Percentiles rank a stretch among this genome's conserved stretches.
phyloP scores from a whole-genome alignment of 2,329 filamentous ascomycete genomes.

The Zelopaecilomyces penicillatus region DNA sequence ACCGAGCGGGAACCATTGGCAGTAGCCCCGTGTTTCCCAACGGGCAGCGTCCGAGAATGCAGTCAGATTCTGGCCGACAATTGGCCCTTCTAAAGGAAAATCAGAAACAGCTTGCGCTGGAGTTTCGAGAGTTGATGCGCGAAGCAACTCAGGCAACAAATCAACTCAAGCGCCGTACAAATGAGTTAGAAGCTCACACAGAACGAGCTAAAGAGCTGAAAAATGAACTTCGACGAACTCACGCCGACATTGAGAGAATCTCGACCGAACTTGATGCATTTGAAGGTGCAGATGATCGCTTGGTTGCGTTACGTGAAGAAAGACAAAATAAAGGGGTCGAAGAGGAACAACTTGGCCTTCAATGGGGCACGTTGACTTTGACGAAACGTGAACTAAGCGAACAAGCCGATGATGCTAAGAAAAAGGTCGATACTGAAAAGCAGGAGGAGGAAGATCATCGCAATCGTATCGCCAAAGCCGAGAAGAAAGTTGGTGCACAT shows the following conservation, averaged over 20 bases:
- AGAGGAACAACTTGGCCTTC: conserved; percentile 40
- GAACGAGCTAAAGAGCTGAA: conserved; percentile 33
- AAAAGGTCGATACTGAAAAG: conserved; percentile 22
- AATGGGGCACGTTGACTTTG: conserved; percentile 45
- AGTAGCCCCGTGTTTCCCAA: conserved; percentile 39
- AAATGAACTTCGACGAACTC: conserved; percentile 47
- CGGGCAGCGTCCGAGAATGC: conserved; percentile 60
- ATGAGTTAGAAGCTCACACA: conserved; percentile 37
- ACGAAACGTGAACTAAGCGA: conserved; percentile 41
- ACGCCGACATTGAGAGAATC: conserved; percentile 44
- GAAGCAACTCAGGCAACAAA: conserved; percentile 39
- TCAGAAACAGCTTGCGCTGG: conserved; percentile 44
- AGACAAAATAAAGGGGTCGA: conserved; percentile 47
- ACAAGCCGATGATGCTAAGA: conserved; percentile 32
- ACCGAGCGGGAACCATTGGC: conserved; percentile 31
- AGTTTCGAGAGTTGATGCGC: conserved; percentile 44
- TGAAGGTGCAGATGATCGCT: conserved; percentile 58
- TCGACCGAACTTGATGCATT: conserved; percentile 56
- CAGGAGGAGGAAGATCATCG: conserved; percentile 33
- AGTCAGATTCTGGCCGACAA: conserved; percentile 63
- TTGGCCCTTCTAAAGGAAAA: conserved; percentile 44
- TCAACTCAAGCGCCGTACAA: conserved; percentile 39
- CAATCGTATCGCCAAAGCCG: conserved; percentile 45
- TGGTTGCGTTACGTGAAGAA: conserved; percentile 50
- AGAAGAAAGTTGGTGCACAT: conserved; percentile 41